These are phyloP conservation scores for Hymenoscyphus albidus DNA, from an alignment of 2,329 filamentous ascomycete genomes.

Conservation along the genomic window DNA sequence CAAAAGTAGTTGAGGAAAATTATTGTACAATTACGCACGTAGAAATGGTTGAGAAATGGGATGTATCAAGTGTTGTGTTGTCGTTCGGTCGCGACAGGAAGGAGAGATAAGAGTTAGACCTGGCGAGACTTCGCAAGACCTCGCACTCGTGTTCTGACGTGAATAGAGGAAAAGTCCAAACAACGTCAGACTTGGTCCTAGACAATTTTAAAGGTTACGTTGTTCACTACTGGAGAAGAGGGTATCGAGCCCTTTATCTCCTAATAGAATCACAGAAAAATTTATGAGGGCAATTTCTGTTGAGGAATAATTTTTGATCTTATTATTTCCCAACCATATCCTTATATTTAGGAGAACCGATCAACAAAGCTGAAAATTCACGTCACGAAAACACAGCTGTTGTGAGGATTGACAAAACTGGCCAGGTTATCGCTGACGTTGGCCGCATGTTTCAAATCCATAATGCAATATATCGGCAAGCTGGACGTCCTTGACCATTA, in stretches of 20 bases:
- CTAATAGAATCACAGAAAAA: background rate
- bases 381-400: background rate
- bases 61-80: background rate
- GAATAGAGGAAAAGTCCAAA: background rate
- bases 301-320: background rate
- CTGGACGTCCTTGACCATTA: background rate
- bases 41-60: background rate
- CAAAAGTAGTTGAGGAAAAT: background rate
- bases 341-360: background rate
- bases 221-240: too few relatives aligned
- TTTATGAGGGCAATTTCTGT: background rate
- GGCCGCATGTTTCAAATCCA: background rate
- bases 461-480: background rate
- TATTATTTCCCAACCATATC: background rate
- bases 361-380: background rate
- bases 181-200: background rate
- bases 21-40: background rate
- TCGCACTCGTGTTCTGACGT: background rate
- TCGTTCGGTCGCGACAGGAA: background rate
- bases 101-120: background rate
- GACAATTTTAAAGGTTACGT: too few relatives aligned
- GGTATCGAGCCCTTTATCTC: background rate
- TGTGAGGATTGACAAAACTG: background rate
- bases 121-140: background rate
- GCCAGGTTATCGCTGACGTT: slow-evolving; percentile 1